Base-by-base conservation (phyloP, 2,329 filamentous ascomycete genomes). In the Allantophomopsis lycopodina region DNA sequence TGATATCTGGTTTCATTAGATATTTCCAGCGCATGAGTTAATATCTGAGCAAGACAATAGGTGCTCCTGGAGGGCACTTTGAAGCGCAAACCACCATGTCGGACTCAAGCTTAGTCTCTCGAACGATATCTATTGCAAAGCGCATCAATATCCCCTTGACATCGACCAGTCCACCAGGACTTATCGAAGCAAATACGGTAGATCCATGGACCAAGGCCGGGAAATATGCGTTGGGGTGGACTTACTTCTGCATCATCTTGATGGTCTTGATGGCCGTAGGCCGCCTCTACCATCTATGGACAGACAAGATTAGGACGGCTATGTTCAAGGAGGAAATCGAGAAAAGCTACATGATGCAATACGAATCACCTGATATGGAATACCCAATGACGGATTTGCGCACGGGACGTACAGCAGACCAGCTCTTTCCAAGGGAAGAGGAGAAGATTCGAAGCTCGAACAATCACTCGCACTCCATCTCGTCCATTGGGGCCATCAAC, bases 301-400 rank as follows among this genome's bases (percentile, higher is more conserved):
- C 88, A 50, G 88, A 95, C 65, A 93, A 91, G 63, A 85, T 94
- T 48, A 76, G 88, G 48, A 83, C 88, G 49, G 88, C 86, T 46
- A 75, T 91, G 44, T 84, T 91, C 63, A 89, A 93, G 62, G 79
- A 91, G 54, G 77, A 85, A 55, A 8, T 28, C 23, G 23, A 28
- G 23, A 28, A 28, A 28, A 12, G 7, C 7, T 28, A 28, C 11
- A 28, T 6, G 23, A 69, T 84, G 50, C 70, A 83, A 53, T 70
- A 78, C 50, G 71, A 79, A 50, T 71, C 70, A 41, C 69, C 69
- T 15, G 65, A 69, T 38, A 67, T 66, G 45, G 73, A 79, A 50
- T 77, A 77, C 56, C 73, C 76, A 45, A 63, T 79, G 56, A 68
- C 67, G 28, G 75, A 69, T 45, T 62, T 77, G 44, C 61, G 66